phyloP scores from a whole-genome alignment of 2,329 filamentous ascomycete genomes.

The Westerdykella aurantiaca region DNA sequence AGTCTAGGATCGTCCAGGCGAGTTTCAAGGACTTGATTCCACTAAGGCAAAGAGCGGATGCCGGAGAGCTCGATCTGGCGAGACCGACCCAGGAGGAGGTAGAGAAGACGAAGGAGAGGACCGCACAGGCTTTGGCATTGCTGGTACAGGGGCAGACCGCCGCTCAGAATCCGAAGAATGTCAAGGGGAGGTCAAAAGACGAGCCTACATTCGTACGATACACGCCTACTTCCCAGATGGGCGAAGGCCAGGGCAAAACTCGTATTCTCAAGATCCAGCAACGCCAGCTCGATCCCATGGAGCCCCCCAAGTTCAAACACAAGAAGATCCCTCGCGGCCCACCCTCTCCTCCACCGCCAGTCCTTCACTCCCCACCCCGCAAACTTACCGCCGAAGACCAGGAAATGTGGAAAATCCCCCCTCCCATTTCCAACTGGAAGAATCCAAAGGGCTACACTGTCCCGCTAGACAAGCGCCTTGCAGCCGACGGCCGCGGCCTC shows the following conservation, averaged over 20 bases:
- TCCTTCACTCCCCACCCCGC: constrained; percentile 90
- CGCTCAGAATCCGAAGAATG: constrained; percentile 92
- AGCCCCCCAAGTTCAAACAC: constrained; percentile 97
- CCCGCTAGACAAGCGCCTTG: constrained; percentile 88
- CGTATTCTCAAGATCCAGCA: constrained; percentile 99
- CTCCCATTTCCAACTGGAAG: constrained; percentile 97
- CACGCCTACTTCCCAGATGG: constrained; percentile 96
- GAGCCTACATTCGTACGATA: constrained; percentile 94
- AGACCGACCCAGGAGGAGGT: constrained; percentile 82
- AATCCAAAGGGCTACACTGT: constrained; percentile 98
- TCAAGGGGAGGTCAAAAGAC: constrained; percentile 71
- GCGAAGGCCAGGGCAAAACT: constrained; percentile 76
- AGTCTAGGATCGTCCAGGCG: constrained; percentile 80
- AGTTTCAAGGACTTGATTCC: constrained; percentile 97
- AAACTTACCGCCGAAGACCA: constrained; percentile 97
- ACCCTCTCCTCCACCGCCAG: constrained; percentile 83
- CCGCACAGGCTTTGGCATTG: constrained; percentile 74
- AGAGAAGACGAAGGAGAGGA: constrained; percentile 75
- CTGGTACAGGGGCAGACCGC: constrained; percentile 81
- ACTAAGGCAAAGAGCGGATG: constrained; percentile 83
- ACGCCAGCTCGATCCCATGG: constrained; percentile 87
- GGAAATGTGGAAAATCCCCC: constrained; percentile 88
- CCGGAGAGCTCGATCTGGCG: constrained; percentile 82
- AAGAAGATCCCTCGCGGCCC: constrained; percentile 95
- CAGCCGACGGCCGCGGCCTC: constrained; percentile 83